Conservation (phyloP, 257 asterid genomes). For the Jacaranda mimosifolia region DNA sequence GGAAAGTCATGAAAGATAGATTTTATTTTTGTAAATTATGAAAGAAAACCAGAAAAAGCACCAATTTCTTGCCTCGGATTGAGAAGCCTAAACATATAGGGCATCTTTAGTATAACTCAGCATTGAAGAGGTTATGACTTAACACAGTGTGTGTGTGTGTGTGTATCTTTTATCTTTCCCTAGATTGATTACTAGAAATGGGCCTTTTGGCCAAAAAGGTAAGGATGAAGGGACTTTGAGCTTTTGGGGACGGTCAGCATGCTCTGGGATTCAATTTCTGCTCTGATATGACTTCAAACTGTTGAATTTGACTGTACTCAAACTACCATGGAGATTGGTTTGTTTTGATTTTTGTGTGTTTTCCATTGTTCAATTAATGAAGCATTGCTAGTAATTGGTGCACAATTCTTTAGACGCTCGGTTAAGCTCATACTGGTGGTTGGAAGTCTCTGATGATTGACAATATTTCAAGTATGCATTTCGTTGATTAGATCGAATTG, state of each 20-base stretch:
- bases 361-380: not conserved
- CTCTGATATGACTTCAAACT: not conserved
- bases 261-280: too few species aligned
- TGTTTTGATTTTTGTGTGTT: not conserved
- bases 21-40: constrained; percentile 1
- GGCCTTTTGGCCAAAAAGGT: not conserved
- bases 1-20: not conserved
- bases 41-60: not conserved
- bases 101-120: not conserved
- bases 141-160: too few species aligned
- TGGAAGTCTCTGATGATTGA: not conserved
- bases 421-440: not conserved
- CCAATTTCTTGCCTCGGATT: constrained; percentile 10
- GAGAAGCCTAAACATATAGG: not conserved
- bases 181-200: not conserved
- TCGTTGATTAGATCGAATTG: not conserved
- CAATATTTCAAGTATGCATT: not conserved
- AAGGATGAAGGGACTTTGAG: not conserved
- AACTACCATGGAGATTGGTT: constrained; percentile 13
- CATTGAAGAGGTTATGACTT: not conserved
- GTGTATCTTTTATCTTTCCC: too few species aligned
- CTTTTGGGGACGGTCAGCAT: too few species aligned
- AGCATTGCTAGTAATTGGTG: constrained; percentile 4
- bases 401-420: not conserved
- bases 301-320: constrained; percentile 7